A percentile compares a stretch with the other conserved stretches of the same genome.
Evolutionary conservation across 2,329 filamentous ascomycete genomes (phyloP).

Genomic region (Ophiosphaerella korrae): DNA sequence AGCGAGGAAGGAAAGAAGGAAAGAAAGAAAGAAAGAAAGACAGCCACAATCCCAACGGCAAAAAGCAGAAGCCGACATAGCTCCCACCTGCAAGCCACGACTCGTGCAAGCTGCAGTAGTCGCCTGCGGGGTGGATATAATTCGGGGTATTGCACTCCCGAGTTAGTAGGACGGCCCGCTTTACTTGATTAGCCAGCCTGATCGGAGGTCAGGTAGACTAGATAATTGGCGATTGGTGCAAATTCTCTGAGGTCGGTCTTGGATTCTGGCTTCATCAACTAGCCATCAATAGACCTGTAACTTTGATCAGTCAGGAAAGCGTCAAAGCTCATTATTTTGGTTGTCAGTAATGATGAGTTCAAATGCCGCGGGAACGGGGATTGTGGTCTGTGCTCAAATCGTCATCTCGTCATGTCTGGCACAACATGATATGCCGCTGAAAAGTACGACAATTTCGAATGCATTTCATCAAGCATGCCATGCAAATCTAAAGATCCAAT

Average conservation of each 20-base stretch:
- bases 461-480: too few relatives aligned
- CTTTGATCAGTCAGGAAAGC: too few relatives aligned
- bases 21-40: conserved; percentile 7
- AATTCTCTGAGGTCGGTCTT: not conserved
- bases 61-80: conserved; percentile 25
- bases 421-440: too few relatives aligned
- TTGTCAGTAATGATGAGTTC: not conserved
- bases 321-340: not conserved
- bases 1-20: not conserved
- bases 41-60: conserved; percentile 7
- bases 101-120: not conserved
- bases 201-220: conserved; percentile 4
- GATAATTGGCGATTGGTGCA: conserved; percentile 11
- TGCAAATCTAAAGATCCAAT: too few relatives aligned
- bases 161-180: conserved; percentile 31
- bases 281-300: too few relatives aligned
- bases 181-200: conserved; percentile 18
- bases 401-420: too few relatives aligned
- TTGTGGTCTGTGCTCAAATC: conserved; percentile 1
- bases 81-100: conserved; percentile 14
- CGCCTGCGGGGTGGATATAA: conserved; percentile 18
- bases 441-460: too few relatives aligned
- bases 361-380: conserved; percentile 19
- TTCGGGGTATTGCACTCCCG: conserved; percentile 31
- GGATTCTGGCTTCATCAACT: too few relatives aligned